These are phyloP conservation scores for Leishmania arabica DNA, from an alignment of 208 protist genomes.

Conservation along the genomic window DNA sequence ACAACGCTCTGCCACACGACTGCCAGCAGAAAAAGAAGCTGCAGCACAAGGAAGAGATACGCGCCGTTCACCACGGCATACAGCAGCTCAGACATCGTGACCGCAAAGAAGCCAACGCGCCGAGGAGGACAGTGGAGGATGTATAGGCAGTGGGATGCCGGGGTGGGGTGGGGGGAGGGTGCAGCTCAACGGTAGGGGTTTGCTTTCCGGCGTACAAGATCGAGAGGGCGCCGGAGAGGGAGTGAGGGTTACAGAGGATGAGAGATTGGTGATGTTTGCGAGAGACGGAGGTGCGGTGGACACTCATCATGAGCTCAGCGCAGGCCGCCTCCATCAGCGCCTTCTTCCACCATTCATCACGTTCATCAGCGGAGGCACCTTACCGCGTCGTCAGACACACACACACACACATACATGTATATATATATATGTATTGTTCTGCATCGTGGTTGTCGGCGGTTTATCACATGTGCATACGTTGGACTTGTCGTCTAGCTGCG, in stretches of 20 bases:
- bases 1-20: conserved; percentile 17
- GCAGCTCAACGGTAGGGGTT: conserved; percentile 11
- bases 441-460: not conserved
- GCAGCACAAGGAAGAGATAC: conserved; percentile 47
- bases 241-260: not conserved
- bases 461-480: not conserved
- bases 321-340: not conserved
- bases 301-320: not conserved
- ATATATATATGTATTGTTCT: not conserved
- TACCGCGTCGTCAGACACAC: not conserved
- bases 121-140: not conserved
- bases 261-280: not conserved
- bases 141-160: not conserved
- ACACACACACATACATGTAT: not conserved
- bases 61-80: conserved; percentile 23
- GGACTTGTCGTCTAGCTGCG: not conserved
- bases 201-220: not conserved
- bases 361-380: not conserved
- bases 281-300: not conserved
- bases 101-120: not conserved
- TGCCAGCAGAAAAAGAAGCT: conserved; percentile 32
- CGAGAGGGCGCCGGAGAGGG: not conserved
- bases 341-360: not conserved
- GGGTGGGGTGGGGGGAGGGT: not conserved
- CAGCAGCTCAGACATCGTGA: not conserved